These are phyloP conservation scores for Stemphylium vesicarium DNA, from an alignment of 2,329 filamentous ascomycete genomes.

Conservation along the genomic window DNA sequence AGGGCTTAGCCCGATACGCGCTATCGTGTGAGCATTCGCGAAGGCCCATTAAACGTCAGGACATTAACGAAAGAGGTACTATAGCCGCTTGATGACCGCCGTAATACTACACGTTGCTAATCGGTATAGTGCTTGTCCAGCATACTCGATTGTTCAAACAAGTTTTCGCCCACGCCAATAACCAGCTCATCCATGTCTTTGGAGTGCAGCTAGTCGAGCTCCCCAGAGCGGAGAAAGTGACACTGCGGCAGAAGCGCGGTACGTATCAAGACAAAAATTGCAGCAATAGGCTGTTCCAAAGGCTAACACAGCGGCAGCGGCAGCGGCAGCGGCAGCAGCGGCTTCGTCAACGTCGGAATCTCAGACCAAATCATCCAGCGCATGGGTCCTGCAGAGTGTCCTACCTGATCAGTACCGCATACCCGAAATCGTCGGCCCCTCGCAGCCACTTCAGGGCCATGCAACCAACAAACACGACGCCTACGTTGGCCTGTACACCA, in stretches of 20 bases:
- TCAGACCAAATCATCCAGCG: conserved; percentile 62
- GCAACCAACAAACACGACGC: conserved; percentile 70
- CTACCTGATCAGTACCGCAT: conserved; percentile 71
- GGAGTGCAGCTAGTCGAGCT: conserved; percentile 94
- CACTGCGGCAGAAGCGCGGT: conserved; percentile 80
- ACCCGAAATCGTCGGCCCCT: conserved; percentile 70
- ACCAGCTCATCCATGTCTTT: conserved; percentile 72
- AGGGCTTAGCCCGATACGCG: conserved; percentile 67
- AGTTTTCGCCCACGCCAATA: conserved; percentile 80
- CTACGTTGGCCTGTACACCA: conserved; percentile 81
- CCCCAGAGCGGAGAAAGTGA: conserved; percentile 79
- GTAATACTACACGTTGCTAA: conserved; percentile 9
- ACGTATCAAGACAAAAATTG: conserved; percentile 26
- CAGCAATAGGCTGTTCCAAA: neutral
- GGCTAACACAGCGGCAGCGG: neutral
- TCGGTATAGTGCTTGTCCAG: conserved; percentile 67
- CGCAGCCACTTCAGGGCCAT: conserved; percentile 64
- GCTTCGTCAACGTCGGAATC: conserved; percentile 64
- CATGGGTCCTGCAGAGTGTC: conserved; percentile 78
- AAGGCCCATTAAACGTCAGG: conserved; percentile 62
- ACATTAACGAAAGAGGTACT: conserved; percentile 62
- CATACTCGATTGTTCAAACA: conserved; percentile 73
- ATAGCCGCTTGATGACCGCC: neutral
- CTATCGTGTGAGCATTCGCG: conserved; percentile 66
- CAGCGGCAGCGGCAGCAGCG: conserved; percentile 43